Evolutionary conservation across 1,284 basidiomycete species (phyloP).

Genomic region (Serendipita sp.): DNA sequence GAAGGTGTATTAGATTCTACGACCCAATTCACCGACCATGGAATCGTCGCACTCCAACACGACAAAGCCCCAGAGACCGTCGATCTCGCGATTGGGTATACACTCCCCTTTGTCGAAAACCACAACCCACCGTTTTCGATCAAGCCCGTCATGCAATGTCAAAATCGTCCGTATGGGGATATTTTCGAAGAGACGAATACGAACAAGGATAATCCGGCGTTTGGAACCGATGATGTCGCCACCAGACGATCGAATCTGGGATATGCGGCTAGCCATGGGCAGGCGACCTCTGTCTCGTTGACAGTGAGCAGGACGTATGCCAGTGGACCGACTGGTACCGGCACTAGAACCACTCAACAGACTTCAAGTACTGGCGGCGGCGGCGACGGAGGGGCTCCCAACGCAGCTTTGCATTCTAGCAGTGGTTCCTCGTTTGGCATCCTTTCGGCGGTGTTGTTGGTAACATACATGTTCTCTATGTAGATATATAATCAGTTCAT

Average conservation of each 20-base stretch:
- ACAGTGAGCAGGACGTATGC: background rate
- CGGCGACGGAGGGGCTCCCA: too few species aligned
- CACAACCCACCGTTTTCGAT: slow-evolving; percentile 50
- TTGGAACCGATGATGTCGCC: background rate
- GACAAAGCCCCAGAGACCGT: slow-evolving; percentile 77
- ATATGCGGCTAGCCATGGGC: background rate
- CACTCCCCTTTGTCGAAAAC: slow-evolving; percentile 48
- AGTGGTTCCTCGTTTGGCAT: too few species aligned
- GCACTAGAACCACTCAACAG: background rate
- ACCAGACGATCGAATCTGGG: background rate
- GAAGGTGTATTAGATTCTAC: background rate
- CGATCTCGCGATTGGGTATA: slow-evolving; percentile 78
- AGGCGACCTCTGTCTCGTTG: background rate
- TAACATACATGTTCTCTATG: too few species aligned
- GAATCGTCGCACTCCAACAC: slow-evolving; percentile 42
- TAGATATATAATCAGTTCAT: too few species aligned
- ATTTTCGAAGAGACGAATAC: slow-evolving; percentile 58
- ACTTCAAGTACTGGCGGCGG: background rate
- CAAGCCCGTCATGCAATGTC: slow-evolving; percentile 50
- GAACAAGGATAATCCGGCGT: slow-evolving; percentile 9
- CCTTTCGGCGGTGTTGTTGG: too few species aligned
- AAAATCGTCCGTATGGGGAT: slow-evolving; percentile 38
- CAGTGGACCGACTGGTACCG: background rate
- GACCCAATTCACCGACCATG: background rate
- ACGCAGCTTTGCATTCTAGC: too few species aligned